Base-by-base conservation (phyloP, 1,139 yeast genomes). In the Yamadazyma kanchanaburiensis region DNA sequence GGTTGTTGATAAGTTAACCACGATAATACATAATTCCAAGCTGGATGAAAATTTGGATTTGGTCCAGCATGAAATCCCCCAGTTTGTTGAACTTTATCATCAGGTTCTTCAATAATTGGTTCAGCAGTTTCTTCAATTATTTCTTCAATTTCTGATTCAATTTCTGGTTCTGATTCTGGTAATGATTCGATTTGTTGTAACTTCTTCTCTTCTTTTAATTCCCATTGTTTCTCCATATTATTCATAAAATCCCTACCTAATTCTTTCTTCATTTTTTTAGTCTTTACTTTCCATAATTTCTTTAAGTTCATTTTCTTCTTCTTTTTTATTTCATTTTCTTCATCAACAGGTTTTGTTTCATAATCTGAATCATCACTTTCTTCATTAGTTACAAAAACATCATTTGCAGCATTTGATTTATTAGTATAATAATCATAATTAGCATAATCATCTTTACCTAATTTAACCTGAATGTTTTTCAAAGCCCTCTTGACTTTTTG, bases 341-440 rank as follows among this genome's bases (percentile, higher is more conserved):
- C 38, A 16, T 32, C 38, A 13, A 22, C 31, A n/a, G 35, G 37
- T 5, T 35, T 24, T 9, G 37, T 41, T 9, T 41, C 48, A 18
- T 38, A 43, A 14, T 44, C 52, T 4, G 46, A 41, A 19, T 46
- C 54, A 31, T 48, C 55, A 28, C 49, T 51, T 25, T 46, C 42
- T 7, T 33, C 36, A 5, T 32, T 36, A 4, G 38, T 27, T 9
- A 43, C 42, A 22, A 38, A 38, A n/a, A 38, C 24, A 3, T 28
- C 42, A 26, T 37, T 37, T 16, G 42, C 31, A 7, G 31, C 31
- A 24, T 30, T 33, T 5, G 32, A 14, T 21, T 37, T 37, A 33
- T 53, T 44, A 23, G 51, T 51, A 34, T 60, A 64, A 41, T 66
- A 67, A 41, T 66, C 69, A 38, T 62, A 65, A 22, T 56, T 51